A percentile compares a stretch with the other conserved stretches of the same genome.
phyloP scores from a whole-genome alignment of 164 flowering plant genomes.

The Chimonanthus salicifolius region DNA sequence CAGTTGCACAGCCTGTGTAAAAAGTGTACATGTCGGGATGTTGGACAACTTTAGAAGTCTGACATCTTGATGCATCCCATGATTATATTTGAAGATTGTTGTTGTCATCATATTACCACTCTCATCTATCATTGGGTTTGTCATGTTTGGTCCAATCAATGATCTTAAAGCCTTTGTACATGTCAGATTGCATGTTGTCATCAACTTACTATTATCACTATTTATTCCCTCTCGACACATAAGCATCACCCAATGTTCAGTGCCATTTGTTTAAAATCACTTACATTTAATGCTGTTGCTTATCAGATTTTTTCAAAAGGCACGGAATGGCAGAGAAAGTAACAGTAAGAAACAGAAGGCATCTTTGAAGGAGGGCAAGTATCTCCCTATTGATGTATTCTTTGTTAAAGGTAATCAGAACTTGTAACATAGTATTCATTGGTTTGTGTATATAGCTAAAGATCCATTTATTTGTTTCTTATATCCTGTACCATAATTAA shows the following conservation, averaged over 20 bases:
- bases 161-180: neutral
- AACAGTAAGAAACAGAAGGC: conserved; percentile 48
- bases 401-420: conserved; percentile 43
- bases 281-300: neutral
- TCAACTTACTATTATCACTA: no score
- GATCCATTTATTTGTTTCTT: neutral
- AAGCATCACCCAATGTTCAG: neutral
- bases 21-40: neutral
- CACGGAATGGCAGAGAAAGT: conserved; percentile 13
- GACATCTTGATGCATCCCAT: neutral
- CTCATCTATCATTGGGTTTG: neutral
- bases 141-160: neutral
- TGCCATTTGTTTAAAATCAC: neutral
- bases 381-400: conserved; percentile 60
- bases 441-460: conserved; percentile 11
- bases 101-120: neutral
- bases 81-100: neutral
- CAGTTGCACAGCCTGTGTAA: neutral
- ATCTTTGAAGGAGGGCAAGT: conserved; percentile 35
- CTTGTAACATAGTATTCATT: conserved; percentile 17
- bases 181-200: neutral
- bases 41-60: neutral
- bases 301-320: conserved; percentile 30
- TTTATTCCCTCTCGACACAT: neutral
- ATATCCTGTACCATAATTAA: neutral